These are phyloP conservation scores for Prunus yedoensis DNA, from an alignment of 331 rosid species.

Conservation along the genomic window DNA sequence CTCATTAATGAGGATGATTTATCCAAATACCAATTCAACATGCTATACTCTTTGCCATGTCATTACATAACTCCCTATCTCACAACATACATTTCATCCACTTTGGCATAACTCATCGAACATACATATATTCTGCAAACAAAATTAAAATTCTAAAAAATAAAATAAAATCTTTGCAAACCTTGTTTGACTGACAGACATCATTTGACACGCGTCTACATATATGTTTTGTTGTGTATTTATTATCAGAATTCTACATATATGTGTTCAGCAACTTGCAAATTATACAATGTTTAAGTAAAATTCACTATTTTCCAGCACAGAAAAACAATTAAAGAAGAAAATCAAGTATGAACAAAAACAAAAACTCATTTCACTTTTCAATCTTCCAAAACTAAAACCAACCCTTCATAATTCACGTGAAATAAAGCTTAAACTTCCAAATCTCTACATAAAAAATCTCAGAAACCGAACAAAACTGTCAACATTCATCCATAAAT, in stretches of 20 bases:
- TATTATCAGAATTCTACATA: too few relatives aligned
- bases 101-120: not conserved
- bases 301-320: not conserved
- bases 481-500: not conserved
- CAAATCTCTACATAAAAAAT: not conserved
- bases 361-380: not conserved
- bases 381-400: not conserved
- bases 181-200: not conserved
- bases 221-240: too few relatives aligned
- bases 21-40: not conserved
- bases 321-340: too few relatives aligned
- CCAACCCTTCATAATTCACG: not conserved
- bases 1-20: not conserved
- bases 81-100: not conserved
- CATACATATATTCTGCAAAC: not conserved
- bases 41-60: not conserved
- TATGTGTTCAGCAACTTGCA: not conserved
- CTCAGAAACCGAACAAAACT: not conserved
- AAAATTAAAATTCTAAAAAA: too few relatives aligned
- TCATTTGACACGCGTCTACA: not conserved
- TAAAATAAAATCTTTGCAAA: not conserved
- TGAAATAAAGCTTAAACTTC: not conserved
- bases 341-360: not conserved
- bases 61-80: too few relatives aligned
- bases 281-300: too few relatives aligned